phyloP scores from a whole-genome alignment of 176 grass and related monocot genomes.

The sorghum (Sorghum bicolor) region Sorghum_bicolor_NCBIv3 NC_012875.2:14521001-14521500 shows the following conservation, averaged over 20 bases:
- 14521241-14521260: neutral
- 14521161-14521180: neutral
- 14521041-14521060: constrained; percentile 29
- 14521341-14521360: neutral
- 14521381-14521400: neutral
- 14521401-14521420: neutral
- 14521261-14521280: neutral
- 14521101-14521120: constrained; percentile 1
- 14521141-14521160: neutral
- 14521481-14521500: neutral
- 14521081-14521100: neutral
- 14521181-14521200: neutral
- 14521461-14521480: neutral
- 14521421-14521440: neutral
- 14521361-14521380: neutral
- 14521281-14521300: neutral
- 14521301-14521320: neutral
- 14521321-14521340: neutral
- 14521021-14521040: constrained; percentile 95
- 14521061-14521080: constrained; percentile 2
- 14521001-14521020: constrained; percentile 75
- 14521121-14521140: neutral
- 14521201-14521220: neutral
- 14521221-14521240: neutral
- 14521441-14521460: neutral